A percentile compares a stretch with the other conserved stretches of the same genome.
These are phyloP conservation scores for Cystoisospora suis DNA, from an alignment of 169 alveolate species.

Conservation along the genomic window DNA sequence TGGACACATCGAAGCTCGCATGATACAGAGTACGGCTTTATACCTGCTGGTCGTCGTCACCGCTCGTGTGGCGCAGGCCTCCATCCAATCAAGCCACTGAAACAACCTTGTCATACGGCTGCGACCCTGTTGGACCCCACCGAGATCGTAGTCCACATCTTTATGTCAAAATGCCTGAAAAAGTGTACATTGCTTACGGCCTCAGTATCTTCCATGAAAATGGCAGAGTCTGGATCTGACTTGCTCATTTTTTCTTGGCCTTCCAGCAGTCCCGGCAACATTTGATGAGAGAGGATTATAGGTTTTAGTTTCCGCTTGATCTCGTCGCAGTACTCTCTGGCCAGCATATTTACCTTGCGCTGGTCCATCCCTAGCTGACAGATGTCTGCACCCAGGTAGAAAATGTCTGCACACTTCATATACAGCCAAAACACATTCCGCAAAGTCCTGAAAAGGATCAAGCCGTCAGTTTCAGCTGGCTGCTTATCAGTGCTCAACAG, in stretches of 20 bases:
- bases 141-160: too few species aligned
- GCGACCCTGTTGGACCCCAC: background rate
- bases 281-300: constrained; percentile 88
- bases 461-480: too few species aligned
- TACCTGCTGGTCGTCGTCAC: too few species aligned
- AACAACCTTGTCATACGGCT: background rate
- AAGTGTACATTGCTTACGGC: constrained; percentile 63
- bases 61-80: too few species aligned
- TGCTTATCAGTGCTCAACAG: too few species aligned
- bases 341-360: constrained; percentile 99
- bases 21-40: too few species aligned
- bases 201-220: constrained; percentile 97
- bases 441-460: too few species aligned
- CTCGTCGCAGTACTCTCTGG: constrained; percentile 90
- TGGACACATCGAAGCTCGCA: too few species aligned
- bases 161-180: constrained; percentile 45
- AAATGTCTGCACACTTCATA: constrained; percentile 98
- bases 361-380: constrained; percentile 99
- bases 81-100: too few species aligned
- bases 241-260: constrained; percentile 99
- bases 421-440: too few species aligned
- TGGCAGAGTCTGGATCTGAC: constrained; percentile 93
- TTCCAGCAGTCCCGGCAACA: constrained; percentile 92
- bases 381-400: constrained; percentile 96
- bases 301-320: constrained; percentile 80